Conservation (phyloP, 176 grass and related monocot genomes). For the Paspalum vaginatum region DNA sequence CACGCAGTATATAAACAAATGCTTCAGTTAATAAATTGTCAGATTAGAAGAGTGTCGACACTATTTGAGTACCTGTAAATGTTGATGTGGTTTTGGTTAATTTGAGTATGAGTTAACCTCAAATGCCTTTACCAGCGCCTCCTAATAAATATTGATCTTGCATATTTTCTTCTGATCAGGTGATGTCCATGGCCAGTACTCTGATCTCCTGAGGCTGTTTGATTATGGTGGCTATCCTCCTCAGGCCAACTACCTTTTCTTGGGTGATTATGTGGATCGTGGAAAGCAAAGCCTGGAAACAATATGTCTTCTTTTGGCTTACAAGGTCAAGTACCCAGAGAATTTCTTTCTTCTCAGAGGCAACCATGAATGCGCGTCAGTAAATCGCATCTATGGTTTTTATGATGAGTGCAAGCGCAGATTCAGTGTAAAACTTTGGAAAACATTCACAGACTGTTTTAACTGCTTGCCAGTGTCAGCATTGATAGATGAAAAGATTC, state of each 20-base stretch:
- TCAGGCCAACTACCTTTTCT: slow-evolving; percentile 72
- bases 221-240: slow-evolving; percentile 78
- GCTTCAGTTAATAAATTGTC: background rate
- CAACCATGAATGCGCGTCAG: slow-evolving; percentile 81
- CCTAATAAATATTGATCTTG: slow-evolving; percentile 25
- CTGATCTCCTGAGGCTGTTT: slow-evolving; percentile 79
- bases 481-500: slow-evolving; percentile 77
- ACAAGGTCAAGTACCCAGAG: slow-evolving; percentile 82
- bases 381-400: slow-evolving; percentile 81
- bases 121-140: background rate
- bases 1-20: background rate
- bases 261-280: slow-evolving; percentile 81
- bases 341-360: slow-evolving; percentile 79
- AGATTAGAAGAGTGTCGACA: background rate
- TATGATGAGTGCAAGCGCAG: slow-evolving; percentile 84
- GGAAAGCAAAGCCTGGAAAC: slow-evolving; percentile 88
- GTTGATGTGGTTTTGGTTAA: background rate
- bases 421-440: slow-evolving; percentile 78
- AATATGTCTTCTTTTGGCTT: slow-evolving; percentile 82
- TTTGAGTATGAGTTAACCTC: slow-evolving; percentile 2
- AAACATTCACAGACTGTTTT: slow-evolving; percentile 77
- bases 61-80: background rate
- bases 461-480: slow-evolving; percentile 75
- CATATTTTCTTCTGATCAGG: slow-evolving; percentile 49
- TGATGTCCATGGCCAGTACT: slow-evolving; percentile 83